Evolutionary conservation across 1,139 yeast species (phyloP).

Genomic region (Saccharomyces pastorianus): DNA sequence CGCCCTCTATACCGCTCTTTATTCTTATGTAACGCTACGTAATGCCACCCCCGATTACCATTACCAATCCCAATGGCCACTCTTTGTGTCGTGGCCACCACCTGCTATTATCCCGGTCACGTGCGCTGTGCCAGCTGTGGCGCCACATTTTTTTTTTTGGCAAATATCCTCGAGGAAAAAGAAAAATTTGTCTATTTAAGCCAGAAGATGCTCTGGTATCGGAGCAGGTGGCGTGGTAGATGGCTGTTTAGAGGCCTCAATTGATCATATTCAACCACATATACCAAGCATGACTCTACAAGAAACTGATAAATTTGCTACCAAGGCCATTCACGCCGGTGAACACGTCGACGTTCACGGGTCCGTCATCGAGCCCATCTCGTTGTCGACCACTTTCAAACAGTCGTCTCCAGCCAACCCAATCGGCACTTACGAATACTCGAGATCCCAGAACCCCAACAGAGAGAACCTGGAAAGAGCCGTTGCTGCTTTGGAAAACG

Average conservation of each 20-base stretch:
- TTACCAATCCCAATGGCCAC: not conserved
- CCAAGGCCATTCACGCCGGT: slow-evolving; percentile 81
- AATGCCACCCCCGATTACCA: not conserved
- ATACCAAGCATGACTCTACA: slow-evolving; percentile 18
- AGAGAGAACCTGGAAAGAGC: slow-evolving; percentile 76
- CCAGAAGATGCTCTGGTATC: not conserved
- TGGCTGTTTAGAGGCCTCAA: too few species aligned
- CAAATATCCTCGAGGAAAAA: not conserved
- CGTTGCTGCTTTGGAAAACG: slow-evolving; percentile 72
- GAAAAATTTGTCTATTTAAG: not conserved
- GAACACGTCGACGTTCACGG: slow-evolving; percentile 72
- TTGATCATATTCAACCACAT: too few species aligned
- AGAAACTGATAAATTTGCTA: slow-evolving; percentile 47
- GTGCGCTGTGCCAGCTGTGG: not conserved
- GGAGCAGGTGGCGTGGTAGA: not conserved
- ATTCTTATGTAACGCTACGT: not conserved
- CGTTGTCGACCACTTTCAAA: slow-evolving; percentile 79
- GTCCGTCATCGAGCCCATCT: slow-evolving; percentile 80
- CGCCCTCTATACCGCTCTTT: not conserved
- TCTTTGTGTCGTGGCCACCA: too few species aligned
- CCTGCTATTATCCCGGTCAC: not conserved
- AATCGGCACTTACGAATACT: slow-evolving; percentile 73
- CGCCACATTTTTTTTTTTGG: not conserved
- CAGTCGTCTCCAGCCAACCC: slow-evolving; percentile 73
- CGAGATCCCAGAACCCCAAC: slow-evolving; percentile 84